Conservation (phyloP, 2,329 filamentous ascomycete species). For the Epicoccum sorghinum region DNA sequence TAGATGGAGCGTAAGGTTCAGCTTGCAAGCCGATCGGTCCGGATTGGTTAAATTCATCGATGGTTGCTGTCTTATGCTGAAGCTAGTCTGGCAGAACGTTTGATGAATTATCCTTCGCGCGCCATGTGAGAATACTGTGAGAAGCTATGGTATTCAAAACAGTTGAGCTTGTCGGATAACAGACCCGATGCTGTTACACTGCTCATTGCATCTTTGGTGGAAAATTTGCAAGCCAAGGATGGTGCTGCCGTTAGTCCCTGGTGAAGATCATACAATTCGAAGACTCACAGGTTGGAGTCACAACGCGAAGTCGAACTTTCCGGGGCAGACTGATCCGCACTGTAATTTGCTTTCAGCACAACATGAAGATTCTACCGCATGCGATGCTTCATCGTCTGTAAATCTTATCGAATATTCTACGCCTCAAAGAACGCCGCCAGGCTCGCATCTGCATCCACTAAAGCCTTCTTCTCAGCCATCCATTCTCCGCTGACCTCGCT, state of each 20-base stretch:
- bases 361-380: no score
- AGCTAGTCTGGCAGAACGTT: neutral
- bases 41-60: neutral
- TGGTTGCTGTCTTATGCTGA: neutral
- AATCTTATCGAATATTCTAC: no score
- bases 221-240: slow-evolving; percentile 2
- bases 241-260: neutral
- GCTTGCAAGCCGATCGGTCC: slow-evolving; percentile 8
- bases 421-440: slow-evolving; percentile 20
- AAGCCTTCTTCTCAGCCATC: slow-evolving; percentile 22
- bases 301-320: neutral
- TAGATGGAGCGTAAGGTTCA: neutral
- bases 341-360: neutral
- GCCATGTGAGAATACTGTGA: no score
- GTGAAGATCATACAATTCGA: slow-evolving; percentile 5
- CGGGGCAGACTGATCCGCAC: neutral
- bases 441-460: slow-evolving; percentile 10
- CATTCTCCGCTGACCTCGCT: slow-evolving; percentile 22
- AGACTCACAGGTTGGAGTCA: slow-evolving; percentile 12
- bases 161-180: neutral
- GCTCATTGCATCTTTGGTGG: neutral
- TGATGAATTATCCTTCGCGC: neutral
- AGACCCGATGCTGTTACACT: neutral
- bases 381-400: no score
- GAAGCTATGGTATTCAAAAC: neutral